Percentiles rank a stretch among this genome's conserved stretches.
These are phyloP conservation scores for Euphorbia peplus DNA, from an alignment of 345 rosid species.

Conservation along the genomic window DNA sequence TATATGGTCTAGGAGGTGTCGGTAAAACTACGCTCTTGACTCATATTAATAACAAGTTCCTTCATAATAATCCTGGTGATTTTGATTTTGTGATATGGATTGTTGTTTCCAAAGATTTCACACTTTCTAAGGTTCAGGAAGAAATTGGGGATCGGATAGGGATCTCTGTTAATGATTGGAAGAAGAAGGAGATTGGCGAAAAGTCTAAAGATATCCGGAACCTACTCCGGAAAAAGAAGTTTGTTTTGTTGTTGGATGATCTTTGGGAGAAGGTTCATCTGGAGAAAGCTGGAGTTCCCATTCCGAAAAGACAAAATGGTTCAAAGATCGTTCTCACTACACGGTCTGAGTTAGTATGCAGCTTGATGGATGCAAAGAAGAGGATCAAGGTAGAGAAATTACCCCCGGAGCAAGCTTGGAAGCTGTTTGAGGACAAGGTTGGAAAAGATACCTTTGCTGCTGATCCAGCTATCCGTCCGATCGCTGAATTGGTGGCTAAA, in stretches of 20 bases:
- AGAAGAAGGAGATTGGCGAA: slow-evolving; percentile 18
- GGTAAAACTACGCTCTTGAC: slow-evolving; percentile 5
- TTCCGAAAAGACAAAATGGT: neutral
- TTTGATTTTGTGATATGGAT: neutral
- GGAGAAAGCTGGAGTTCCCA: neutral
- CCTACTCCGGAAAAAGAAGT: neutral
- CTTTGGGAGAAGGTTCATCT: neutral
- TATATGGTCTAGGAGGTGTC: neutral
- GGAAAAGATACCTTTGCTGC: neutral
- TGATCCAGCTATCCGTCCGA: neutral
- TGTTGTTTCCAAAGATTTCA: slow-evolving; percentile 6
- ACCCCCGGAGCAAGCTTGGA: neutral
- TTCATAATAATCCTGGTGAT: neutral
- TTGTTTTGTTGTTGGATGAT: slow-evolving; percentile 17
- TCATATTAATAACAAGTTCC: neutral
- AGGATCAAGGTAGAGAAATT: neutral
- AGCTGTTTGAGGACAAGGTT: neutral
- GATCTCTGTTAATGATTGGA: slow-evolving; percentile 27
- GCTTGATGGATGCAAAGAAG: neutral
- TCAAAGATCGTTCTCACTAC: slow-evolving; percentile 6
- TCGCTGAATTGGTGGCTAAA: slow-evolving; percentile 6
- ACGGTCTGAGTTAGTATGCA: neutral
- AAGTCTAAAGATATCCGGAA: neutral
- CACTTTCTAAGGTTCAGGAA: slow-evolving; percentile 34
- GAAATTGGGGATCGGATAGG: slow-evolving; percentile 35